phyloP scores from a whole-genome alignment of 148 eudicot genomes.

The Fagopyrum tataricum region DNA sequence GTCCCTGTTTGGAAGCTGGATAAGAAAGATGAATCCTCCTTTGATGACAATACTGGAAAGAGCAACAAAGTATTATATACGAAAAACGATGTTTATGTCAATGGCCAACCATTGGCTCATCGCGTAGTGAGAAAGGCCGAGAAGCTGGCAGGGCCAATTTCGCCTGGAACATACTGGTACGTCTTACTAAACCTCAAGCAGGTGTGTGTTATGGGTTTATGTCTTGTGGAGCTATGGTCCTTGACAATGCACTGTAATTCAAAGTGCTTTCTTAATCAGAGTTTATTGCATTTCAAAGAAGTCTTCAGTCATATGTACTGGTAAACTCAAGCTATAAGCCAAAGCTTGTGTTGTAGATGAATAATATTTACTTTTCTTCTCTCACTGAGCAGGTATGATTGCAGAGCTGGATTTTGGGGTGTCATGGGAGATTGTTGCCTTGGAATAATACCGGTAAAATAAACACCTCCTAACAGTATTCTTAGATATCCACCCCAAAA shows the following conservation, averaged over 20 bases:
- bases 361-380: slow-evolving; percentile 4
- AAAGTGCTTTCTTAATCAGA: not conserved
- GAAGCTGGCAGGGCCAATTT: slow-evolving; percentile 72
- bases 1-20: slow-evolving; percentile 22
- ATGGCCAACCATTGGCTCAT: slow-evolving; percentile 52
- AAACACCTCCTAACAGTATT: not conserved
- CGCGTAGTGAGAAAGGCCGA: slow-evolving; percentile 57
- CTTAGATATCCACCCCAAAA: not conserved
- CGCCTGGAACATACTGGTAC: slow-evolving; percentile 87
- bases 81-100: slow-evolving; percentile 46
- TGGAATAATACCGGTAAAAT: slow-evolving; percentile 82
- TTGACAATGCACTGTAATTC: not conserved
- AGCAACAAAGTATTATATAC: slow-evolving; percentile 27
- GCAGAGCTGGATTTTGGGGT: slow-evolving; percentile 95
- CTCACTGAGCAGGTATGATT: slow-evolving; percentile 60
- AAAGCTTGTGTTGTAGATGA: not conserved
- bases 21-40: slow-evolving; percentile 32
- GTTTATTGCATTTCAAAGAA: not conserved
- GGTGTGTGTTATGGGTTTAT: not conserved
- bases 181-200: slow-evolving; percentile 10
- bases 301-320: not conserved
- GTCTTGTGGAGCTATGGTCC: not conserved
- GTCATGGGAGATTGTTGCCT: slow-evolving; percentile 76
- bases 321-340: not conserved
- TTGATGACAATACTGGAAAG: slow-evolving; percentile 28